Percentiles rank a stretch among this genome's conserved stretches.
Evolutionary conservation across 2,329 filamentous ascomycete genomes (phyloP).

Genomic region (Diaporthe australafricana): DNA sequence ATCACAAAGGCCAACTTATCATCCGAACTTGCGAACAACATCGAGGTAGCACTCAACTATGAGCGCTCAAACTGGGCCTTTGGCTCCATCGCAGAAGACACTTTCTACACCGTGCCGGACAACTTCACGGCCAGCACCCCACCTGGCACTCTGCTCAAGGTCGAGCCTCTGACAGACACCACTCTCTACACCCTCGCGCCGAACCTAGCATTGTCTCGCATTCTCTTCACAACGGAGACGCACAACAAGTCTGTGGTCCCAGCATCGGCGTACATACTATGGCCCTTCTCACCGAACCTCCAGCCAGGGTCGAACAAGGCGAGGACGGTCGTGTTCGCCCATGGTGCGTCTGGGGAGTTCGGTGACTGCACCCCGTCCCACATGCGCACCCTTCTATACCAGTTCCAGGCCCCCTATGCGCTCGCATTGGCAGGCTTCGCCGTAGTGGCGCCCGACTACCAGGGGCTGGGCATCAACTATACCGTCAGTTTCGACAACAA

Average conservation of each 20-base stretch:
- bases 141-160: slow-evolving; percentile 53
- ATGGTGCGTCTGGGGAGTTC: slow-evolving; percentile 57
- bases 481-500: not conserved
- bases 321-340: slow-evolving; percentile 55
- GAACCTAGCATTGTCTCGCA: slow-evolving; percentile 57
- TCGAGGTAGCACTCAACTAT: slow-evolving; percentile 44
- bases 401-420: slow-evolving; percentile 51
- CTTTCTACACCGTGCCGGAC: slow-evolving; percentile 53
- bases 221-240: slow-evolving; percentile 60
- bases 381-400: slow-evolving; percentile 54
- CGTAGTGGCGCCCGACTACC: slow-evolving; percentile 58
- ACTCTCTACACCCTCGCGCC: slow-evolving; percentile 54
- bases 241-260: slow-evolving; percentile 58
- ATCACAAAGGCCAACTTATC: slow-evolving; percentile 42
- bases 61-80: slow-evolving; percentile 48
- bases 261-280: slow-evolving; percentile 61
- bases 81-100: slow-evolving; percentile 48
- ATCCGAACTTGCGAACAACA: slow-evolving; percentile 32
- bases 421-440: slow-evolving; percentile 56
- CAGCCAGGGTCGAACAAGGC: slow-evolving; percentile 34
- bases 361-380: slow-evolving; percentile 54
- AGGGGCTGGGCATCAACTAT: slow-evolving; percentile 54
- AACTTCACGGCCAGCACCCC: slow-evolving; percentile 33
- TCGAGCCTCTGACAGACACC: slow-evolving; percentile 53
- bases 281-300: slow-evolving; percentile 53